Percentiles rank a stretch among this genome's conserved stretches.
phyloP scores from a whole-genome alignment of 2,329 filamentous ascomycete species.

The Trichoderma brevicompactum region DNA sequence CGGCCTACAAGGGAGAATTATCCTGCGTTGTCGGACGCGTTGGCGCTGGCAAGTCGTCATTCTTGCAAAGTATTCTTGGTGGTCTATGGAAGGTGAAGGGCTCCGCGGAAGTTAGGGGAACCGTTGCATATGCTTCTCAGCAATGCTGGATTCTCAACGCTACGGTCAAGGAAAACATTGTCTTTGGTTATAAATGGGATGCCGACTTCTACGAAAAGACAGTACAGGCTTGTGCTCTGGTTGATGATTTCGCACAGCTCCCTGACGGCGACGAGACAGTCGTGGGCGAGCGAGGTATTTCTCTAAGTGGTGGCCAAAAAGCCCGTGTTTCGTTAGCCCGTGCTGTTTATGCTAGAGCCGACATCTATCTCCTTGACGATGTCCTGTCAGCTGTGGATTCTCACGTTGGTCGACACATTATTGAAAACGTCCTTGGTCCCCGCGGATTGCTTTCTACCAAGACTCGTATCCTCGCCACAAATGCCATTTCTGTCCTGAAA shows the following conservation, averaged over 20 bases:
- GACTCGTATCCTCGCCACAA: slow-evolving; percentile 91
- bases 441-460: slow-evolving; percentile 82
- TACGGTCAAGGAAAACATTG: slow-evolving; percentile 93
- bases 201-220: slow-evolving; percentile 93
- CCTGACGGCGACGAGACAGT: slow-evolving; percentile 97
- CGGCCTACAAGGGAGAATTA: slow-evolving; percentile 88
- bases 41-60: slow-evolving; percentile 92
- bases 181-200: slow-evolving; percentile 95
- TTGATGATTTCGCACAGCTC: slow-evolving; percentile 88
- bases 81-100: slow-evolving; percentile 91
- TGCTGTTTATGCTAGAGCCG: slow-evolving; percentile 95
- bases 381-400: slow-evolving; percentile 97
- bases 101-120: slow-evolving; percentile 79
- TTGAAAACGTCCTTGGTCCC: slow-evolving; percentile 88
- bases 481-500: slow-evolving; percentile 87
- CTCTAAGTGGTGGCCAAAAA: slow-evolving; percentile 93
- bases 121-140: slow-evolving; percentile 89
- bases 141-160: slow-evolving; percentile 97
- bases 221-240: slow-evolving; percentile 84
- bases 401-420: slow-evolving; percentile 92
- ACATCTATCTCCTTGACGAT: slow-evolving; percentile 93
- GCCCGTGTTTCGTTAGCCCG: slow-evolving; percentile 88
- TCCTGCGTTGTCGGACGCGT: slow-evolving; percentile 93
- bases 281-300: slow-evolving; percentile 95
- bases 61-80: slow-evolving; percentile 85